Evolutionary conservation across 805 yeast species (phyloP), one percentile per base, ranked within the genome.

Genomic region (Saccharomycopsis vini): DNA sequence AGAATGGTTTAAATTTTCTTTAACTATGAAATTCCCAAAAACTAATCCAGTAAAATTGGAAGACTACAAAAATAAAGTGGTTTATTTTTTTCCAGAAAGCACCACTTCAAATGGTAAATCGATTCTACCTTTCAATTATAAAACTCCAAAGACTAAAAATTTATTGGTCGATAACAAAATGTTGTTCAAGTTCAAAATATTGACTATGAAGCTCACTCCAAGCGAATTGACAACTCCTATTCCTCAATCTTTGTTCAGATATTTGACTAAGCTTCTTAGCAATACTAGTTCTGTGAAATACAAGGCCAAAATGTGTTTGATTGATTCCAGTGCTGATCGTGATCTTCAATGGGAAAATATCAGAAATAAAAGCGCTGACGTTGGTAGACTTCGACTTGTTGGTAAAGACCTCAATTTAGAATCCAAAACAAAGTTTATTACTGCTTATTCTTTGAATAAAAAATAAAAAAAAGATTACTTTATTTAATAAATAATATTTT

Each of bases 31-130:
- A 31, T 10, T 7, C 7, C 35, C 15, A 13, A 34, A 20, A 16
- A 34, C 9, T 7, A 10, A 15, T 29, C 36, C 16, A 15, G 33
- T 23, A 19, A 29, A 39, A 31, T 30, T 30, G 29, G 36, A 29
- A n/a, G 5, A 57, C 23, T 54, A 61, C 18, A 56, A 59, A 3
- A 65, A 68, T n/a, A 69, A 71, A 34, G 62, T 68, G 0, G 67
- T 77, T 3, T 79, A 71, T 42, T 52, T 82, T 19, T 76, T 87
- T 46, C 68, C 80, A 2, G 97, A 88, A 56, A 95, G 95, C 0
- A 84, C 95, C 0, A 71, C 95, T 0, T 77, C 95, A 0, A 90
- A 89, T 57, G 92, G 94, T 40, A 78, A 79, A 49, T 78, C 88
- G 0, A 56, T 89, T 1, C 67, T 89, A 49, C 77, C 86, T 3